Conservation (phyloP, 257 asterid genomes). For the Plantago ovata region DNA sequence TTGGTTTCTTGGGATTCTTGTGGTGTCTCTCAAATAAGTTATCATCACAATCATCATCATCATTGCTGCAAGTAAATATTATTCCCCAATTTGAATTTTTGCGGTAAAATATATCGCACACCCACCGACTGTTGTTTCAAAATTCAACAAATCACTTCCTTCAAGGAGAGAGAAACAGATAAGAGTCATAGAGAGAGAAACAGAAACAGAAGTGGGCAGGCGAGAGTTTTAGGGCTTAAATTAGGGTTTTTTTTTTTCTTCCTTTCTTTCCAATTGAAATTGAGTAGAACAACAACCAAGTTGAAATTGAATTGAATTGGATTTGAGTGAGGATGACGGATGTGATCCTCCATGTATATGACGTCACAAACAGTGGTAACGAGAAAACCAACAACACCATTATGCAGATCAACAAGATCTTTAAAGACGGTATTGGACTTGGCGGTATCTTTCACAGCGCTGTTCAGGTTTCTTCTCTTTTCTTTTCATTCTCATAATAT, state of each 20-base stretch:
- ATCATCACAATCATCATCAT: too few species aligned
- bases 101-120: slow-evolving; percentile 1
- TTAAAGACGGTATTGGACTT: slow-evolving; percentile 96
- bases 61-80: too few species aligned
- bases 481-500: slow-evolving; percentile 3
- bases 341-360: slow-evolving; percentile 70
- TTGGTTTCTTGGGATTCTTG: too few species aligned
- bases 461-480: slow-evolving; percentile 59
- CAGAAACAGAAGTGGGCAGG: background rate
- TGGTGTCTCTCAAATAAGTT: too few species aligned
- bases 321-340: slow-evolving; percentile 22
- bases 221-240: background rate
- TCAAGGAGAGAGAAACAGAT: slow-evolving; percentile 7
- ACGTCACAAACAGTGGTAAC: slow-evolving; percentile 86
- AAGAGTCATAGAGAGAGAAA: background rate
- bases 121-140: slow-evolving; percentile 2
- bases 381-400: slow-evolving; percentile 90
- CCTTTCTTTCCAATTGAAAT: too few species aligned
- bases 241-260: slow-evolving; percentile 28
- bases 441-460: slow-evolving; percentile 99
- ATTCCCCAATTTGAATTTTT: slow-evolving; percentile 23
- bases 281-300: too few species aligned
- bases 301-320: slow-evolving; percentile 20
- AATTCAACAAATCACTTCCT: slow-evolving; percentile 12
- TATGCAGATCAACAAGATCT: slow-evolving; percentile 91